phyloP scores from a whole-genome alignment of 2,329 filamentous ascomycete species.

The Ceratocystis eucalypticola region DNA sequence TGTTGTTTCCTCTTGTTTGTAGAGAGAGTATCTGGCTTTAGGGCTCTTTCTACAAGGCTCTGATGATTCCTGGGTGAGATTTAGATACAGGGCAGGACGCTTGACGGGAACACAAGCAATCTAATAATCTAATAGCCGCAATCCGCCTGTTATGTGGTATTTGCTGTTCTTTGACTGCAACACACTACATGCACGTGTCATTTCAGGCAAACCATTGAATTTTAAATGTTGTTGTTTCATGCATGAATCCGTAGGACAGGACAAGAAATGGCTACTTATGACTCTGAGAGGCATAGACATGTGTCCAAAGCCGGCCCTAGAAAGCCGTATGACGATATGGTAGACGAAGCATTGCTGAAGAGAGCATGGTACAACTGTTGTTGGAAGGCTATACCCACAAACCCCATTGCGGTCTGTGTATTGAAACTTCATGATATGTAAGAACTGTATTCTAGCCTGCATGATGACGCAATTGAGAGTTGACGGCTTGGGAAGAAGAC shows the following conservation, averaged over 20 bases:
- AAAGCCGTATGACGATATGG: neutral
- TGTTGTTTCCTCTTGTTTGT: neutral
- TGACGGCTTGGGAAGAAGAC: neutral
- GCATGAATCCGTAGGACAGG: neutral
- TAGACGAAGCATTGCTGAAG: neutral
- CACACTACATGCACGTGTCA: neutral
- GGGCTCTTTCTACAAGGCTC: neutral
- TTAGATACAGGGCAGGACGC: neutral
- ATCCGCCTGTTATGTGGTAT: neutral
- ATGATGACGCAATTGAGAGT: conserved; percentile 1
- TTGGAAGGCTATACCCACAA: neutral
- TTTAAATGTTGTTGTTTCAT: neutral
- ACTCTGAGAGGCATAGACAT: neutral
- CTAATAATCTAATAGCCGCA: neutral
- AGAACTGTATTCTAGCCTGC: conserved; percentile 3
- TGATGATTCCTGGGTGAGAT: neutral
- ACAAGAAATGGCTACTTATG: neutral
- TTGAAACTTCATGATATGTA: neutral
- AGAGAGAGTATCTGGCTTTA: neutral
- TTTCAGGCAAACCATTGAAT: neutral
- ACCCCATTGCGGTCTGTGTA: conserved; percentile 6
- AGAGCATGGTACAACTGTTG: neutral
- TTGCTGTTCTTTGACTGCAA: neutral
- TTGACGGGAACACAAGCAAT: neutral
- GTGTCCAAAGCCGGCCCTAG: neutral